Conservation (phyloP, 2,329 filamentous ascomycete species). For the Metarhizium anisopliae region DNA sequence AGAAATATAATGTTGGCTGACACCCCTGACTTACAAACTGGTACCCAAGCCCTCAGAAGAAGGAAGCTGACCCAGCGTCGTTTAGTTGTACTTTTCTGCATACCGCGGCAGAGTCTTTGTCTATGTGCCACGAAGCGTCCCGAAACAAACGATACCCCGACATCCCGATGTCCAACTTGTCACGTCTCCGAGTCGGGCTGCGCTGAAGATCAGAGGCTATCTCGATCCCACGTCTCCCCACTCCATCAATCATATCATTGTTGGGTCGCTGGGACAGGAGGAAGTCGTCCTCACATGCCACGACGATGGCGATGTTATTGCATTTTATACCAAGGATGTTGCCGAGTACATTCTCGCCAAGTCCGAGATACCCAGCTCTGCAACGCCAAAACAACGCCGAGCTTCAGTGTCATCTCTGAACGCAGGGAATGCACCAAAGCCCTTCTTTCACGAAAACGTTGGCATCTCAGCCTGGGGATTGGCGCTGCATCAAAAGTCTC, state of each 20-base stretch:
- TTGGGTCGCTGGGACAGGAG: slow-evolving; percentile 58
- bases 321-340: slow-evolving; percentile 54
- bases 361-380: slow-evolving; percentile 1
- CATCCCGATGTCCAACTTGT: slow-evolving; percentile 41
- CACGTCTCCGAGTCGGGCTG: slow-evolving; percentile 31
- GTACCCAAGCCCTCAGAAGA: neutral
- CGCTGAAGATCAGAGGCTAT: slow-evolving; percentile 36
- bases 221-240: slow-evolving; percentile 46
- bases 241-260: slow-evolving; percentile 58
- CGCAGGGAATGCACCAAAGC: slow-evolving; percentile 15
- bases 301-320: slow-evolving; percentile 68
- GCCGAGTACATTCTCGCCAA: slow-evolving; percentile 30
- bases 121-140: slow-evolving; percentile 39
- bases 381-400: slow-evolving; percentile 5
- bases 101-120: slow-evolving; percentile 49
- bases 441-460: slow-evolving; percentile 71
- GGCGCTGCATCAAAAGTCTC: slow-evolving; percentile 70
- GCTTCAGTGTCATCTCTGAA: slow-evolving; percentile 1
- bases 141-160: slow-evolving; percentile 36
- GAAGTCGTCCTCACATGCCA: slow-evolving; percentile 61
- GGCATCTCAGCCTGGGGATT: slow-evolving; percentile 79
- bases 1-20: slow-evolving; percentile 40
- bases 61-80: slow-evolving; percentile 2
- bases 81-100: slow-evolving; percentile 51
- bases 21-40: neutral